These are phyloP conservation scores for Ceratocystis diversiconidia DNA, from an alignment of 2,329 filamentous ascomycete species.

Conservation along the genomic window DNA sequence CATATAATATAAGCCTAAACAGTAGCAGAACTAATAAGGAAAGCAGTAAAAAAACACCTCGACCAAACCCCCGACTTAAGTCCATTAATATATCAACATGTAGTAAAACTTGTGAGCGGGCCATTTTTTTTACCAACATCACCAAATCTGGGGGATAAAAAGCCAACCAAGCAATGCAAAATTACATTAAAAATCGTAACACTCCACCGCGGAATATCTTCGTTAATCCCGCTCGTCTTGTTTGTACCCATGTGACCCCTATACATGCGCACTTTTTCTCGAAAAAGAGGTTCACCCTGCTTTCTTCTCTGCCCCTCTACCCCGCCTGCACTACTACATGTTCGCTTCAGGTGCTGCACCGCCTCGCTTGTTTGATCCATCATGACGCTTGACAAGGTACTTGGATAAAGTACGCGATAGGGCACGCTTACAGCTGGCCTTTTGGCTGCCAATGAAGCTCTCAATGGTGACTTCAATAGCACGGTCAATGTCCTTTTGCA, in stretches of 20 bases:
- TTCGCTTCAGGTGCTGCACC: constrained; percentile 8
- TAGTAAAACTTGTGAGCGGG: no score
- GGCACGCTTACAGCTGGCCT: constrained; percentile 95
- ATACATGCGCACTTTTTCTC: no score
- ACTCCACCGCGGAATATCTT: background rate
- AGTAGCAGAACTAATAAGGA: background rate
- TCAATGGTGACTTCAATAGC: constrained; percentile 95
- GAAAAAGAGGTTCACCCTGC: no score
- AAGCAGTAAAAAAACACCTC: background rate
- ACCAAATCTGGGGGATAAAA: no score
- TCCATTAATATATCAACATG: no score
- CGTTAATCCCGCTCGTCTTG: background rate
- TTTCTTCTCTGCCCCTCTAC: background rate
- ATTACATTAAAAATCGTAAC: constrained; percentile 2
- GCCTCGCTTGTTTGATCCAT: constrained; percentile 15
- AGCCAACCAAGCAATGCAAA: background rate
- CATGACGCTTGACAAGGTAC: constrained; percentile 52
- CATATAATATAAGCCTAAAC: background rate
- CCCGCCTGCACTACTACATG: constrained; percentile 1
- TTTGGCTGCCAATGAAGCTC: constrained; percentile 90
- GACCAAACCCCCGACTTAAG: background rate
- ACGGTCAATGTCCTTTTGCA: constrained; percentile 79
- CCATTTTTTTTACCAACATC: no score
- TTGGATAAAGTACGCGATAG: constrained; percentile 90
- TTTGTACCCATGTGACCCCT: no score